These are phyloP conservation scores for Globisporangium orthogonon DNA, from an alignment of 352 stramenopile species.

Conservation along the genomic window DNA sequence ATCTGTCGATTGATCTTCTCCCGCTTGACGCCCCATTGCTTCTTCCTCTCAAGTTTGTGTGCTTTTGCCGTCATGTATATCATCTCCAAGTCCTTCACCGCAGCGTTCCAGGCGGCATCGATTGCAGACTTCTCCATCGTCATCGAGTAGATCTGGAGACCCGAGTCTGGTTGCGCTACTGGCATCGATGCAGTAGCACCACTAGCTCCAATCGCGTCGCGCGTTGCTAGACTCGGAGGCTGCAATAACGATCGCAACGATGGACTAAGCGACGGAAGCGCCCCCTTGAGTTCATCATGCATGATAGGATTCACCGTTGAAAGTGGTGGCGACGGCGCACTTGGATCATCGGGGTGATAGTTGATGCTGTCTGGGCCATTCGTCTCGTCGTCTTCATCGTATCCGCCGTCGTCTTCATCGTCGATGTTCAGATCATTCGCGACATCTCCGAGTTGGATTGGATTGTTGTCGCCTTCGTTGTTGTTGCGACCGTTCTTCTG, in stretches of 20 bases:
- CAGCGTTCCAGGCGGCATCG: conserved; percentile 43
- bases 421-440: conserved; percentile 17
- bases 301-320: conserved; percentile 2
- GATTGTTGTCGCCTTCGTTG: background rate
- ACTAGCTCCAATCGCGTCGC: too few species aligned
- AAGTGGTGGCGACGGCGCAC: conserved; percentile 4
- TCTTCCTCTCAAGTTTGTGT: conserved; percentile 31
- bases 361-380: conserved; percentile 3
- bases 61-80: conserved; percentile 43
- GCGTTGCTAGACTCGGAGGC: background rate
- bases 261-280: conserved; percentile 6
- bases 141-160: conserved; percentile 26
- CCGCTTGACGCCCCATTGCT: conserved; percentile 52
- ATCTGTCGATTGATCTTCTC: conserved; percentile 69
- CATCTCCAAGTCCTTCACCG: conserved; percentile 37
- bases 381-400: conserved; percentile 21
- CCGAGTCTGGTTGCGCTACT: background rate
- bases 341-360: background rate
- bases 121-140: conserved; percentile 46
- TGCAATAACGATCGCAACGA: conserved; percentile 7
- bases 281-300: conserved; percentile 4
- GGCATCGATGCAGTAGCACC: background rate
- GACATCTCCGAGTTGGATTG: conserved; percentile 1
- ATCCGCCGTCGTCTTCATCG: conserved; percentile 21
- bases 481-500: background rate